Conservation (phyloP, 176 grass and related monocot species). For the Aegilops sharonensis region DNA sequence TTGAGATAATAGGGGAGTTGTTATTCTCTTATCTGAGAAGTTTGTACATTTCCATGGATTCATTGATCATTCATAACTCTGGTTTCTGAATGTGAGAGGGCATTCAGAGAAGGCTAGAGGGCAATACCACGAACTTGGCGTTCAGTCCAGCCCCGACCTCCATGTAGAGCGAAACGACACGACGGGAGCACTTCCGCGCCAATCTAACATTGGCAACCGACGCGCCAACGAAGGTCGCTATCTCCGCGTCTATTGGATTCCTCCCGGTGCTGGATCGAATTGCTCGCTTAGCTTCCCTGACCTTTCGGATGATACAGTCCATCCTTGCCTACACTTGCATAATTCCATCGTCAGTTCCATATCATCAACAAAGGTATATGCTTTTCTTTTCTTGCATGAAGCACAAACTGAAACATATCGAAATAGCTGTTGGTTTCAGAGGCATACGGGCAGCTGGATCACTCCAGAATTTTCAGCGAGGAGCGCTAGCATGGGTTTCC, state of each 20-base stretch:
- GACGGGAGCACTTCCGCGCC: constrained; percentile 61
- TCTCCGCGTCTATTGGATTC: constrained; percentile 60
- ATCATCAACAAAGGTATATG: not conserved
- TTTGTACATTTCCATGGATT: not conserved
- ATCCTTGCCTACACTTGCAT: constrained; percentile 61
- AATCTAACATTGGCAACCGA: constrained; percentile 67
- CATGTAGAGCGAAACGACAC: constrained; percentile 56
- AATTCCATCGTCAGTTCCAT: not conserved
- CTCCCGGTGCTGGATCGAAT: constrained; percentile 47
- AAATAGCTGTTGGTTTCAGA: constrained; percentile 18
- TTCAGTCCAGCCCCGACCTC: constrained; percentile 38
- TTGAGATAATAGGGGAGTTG: not conserved
- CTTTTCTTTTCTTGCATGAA: not conserved
- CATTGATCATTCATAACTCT: not conserved
- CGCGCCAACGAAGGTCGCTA: constrained; percentile 50
- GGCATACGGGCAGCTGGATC: constrained; percentile 68
- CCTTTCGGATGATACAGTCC: constrained; percentile 64
- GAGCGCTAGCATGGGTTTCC: constrained; percentile 70
- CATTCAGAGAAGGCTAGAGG: not conserved
- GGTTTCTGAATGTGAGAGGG: not conserved
- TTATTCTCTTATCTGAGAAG: not conserved
- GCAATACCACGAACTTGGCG: constrained; percentile 54
- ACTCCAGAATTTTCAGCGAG: constrained; percentile 57
- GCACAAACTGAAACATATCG: not conserved
- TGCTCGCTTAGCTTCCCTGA: constrained; percentile 59